A percentile compares a stretch with the other conserved stretches of the same genome.
phyloP scores from a whole-genome alignment of 371 early-diverging fungal genomes.

The Syncephalis plumigaleata region DNA sequence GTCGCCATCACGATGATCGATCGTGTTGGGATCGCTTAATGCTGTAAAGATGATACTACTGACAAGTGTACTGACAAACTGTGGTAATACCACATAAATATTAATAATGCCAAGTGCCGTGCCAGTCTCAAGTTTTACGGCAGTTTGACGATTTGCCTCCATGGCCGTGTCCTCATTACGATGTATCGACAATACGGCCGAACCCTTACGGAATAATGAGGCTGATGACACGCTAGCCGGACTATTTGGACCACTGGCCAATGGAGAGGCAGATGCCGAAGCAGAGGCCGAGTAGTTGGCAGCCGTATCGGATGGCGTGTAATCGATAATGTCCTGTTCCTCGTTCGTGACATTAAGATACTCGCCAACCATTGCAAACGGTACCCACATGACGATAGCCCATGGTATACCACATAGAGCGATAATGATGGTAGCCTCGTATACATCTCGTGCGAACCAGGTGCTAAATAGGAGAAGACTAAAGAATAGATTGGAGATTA shows the following conservation, averaged over 20 bases:
- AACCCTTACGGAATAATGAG: neutral
- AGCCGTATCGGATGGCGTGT: conserved; percentile 15
- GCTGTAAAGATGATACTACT: conserved; percentile 51
- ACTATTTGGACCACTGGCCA: neutral
- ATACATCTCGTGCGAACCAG: conserved; percentile 24
- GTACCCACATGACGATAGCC: conserved; percentile 87
- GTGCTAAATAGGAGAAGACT: conserved; percentile 51
- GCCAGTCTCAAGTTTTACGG: conserved; percentile 30
- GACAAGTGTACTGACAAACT: conserved; percentile 62
- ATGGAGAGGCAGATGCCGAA: neutral
- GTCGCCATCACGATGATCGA: too few species aligned
- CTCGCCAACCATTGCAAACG: conserved; percentile 79
- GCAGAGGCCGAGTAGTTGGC: neutral
- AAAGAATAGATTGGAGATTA: conserved; percentile 42
- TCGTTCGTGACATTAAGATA: too few species aligned
- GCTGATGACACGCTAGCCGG: neutral
- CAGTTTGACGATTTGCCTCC: too few species aligned
- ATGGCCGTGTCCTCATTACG: neutral
- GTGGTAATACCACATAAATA: conserved; percentile 84
- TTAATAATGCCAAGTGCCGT: conserved; percentile 85
- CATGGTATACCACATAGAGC: conserved; percentile 65
- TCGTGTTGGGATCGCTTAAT: neutral
- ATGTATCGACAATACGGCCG: neutral
- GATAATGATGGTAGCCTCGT: conserved; percentile 41
- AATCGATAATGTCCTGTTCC: conserved; percentile 1